Evolutionary conservation across 1,284 basidiomycete genomes (phyloP), one percentile per base, ranked within the genome.

Genomic region (Sanguinoderma infundibulare): DNA sequence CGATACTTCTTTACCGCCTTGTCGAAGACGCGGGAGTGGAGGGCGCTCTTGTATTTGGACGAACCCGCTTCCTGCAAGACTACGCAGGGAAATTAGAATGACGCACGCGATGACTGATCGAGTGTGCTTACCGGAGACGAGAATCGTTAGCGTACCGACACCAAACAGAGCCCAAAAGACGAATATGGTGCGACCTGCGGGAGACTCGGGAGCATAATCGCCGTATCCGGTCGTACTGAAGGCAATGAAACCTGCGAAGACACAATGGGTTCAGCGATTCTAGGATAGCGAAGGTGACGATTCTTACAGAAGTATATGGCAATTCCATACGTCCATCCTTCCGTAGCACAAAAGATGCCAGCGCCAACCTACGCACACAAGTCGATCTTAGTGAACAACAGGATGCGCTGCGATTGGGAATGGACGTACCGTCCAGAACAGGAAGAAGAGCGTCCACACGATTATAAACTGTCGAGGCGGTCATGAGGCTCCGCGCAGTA

Each of bases 81-180:
- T 83, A 73, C 3, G 10, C n/a, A 3, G 3, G 28, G 38, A 9
- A 10, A 26, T 49, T 3, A 20, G 8, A 2, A 12, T 49, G 28
- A 20, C 5, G 28, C 6, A 12, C 28, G 10, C 20, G n/a, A 32
- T 4, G 15, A 7, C 17, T 34, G 72, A 60, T 28, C 70, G 10
- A 56, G 10, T 7, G 42, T n/a, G 59, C 80, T n/a, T 59, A 89
- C 90, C 83, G 8, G 89, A 87, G 60, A 90, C 83, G 10, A 92
- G 78, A 38, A 90, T 86, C 0, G 90, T 91, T 83, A 93, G 85
- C 0, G 89, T 85, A 1, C 82, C 90, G 20, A 94, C 88, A 24
- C 91, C 91, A 9, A 91, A 75, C 47, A 95, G 74, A 0, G 91
- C 89, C 93, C 93, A 95, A 8, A 88, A 84, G 55, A 94, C 84